A percentile compares a stretch with the other conserved stretches of the same genome.
These are phyloP conservation scores for Chenopodium formosanum DNA, from an alignment of 148 eudicot genomes.

Conservation along the genomic window DNA sequence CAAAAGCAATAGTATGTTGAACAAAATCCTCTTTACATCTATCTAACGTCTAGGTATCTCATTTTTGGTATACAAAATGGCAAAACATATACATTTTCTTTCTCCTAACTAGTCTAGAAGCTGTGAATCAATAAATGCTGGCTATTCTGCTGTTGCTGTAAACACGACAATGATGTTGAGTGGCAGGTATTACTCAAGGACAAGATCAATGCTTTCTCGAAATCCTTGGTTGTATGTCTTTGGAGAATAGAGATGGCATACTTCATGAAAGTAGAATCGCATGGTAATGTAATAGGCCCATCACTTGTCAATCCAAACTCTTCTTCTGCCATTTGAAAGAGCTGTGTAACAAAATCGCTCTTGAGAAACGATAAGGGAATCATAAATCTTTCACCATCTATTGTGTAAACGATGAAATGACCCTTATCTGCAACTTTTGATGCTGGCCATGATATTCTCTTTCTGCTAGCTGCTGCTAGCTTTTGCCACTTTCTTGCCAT, in stretches of 20 bases:
- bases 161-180: not conserved
- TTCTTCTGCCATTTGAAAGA: conserved; percentile 23
- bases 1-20: not conserved
- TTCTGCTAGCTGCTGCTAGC: conserved; percentile 28
- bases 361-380: conserved; percentile 21
- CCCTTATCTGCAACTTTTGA: conserved; percentile 2
- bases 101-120: conserved; percentile 4
- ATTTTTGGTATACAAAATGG: not conserved
- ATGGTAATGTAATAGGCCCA: conserved; percentile 16
- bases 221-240: conserved; percentile 12
- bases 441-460: conserved; percentile 4
- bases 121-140: not conserved
- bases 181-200: conserved; percentile 13
- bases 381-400: conserved; percentile 20
- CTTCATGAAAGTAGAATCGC: conserved; percentile 17
- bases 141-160: not conserved
- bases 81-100: not conserved
- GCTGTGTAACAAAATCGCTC: conserved; percentile 8
- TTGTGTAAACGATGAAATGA: conserved; percentile 15
- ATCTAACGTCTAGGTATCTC: not conserved
- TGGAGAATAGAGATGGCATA: conserved; percentile 18
- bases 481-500: conserved; percentile 31
- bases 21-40: not conserved
- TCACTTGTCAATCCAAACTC: conserved; percentile 20
- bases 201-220: conserved; percentile 17